Base-by-base conservation (phyloP, 2,329 filamentous ascomycete species). In the Sporothrix humicola region DNA sequence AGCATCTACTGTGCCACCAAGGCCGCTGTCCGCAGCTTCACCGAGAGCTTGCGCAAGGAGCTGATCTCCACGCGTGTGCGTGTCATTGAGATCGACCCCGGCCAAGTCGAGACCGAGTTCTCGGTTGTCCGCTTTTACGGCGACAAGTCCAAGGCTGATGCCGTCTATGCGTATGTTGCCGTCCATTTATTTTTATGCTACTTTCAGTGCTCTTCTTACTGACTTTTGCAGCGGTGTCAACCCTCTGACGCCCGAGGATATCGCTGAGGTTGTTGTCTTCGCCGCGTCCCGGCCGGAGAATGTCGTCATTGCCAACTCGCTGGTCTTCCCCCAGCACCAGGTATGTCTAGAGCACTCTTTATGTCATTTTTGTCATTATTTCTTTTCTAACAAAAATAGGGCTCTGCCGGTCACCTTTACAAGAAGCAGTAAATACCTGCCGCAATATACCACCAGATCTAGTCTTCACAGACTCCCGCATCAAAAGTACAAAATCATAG, bases 1-100 rank as follows among this genome's bases (percentile, higher is more conserved):
- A 90, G 91, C 81, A 97, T 97, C 80, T 98, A 98, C 87, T 97
- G 95, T 82, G 93, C 94, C 0, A 95, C 93, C 74, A 98, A 98
- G 84, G 93, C 94, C 23, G 95, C 95, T 1, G 92, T 97, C 73
- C 89, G 92, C 78, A 92, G 88, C 77, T 97, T 97, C 83, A 94
- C 93, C 0, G 94, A 97, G 73, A 88, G 91, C 12, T 82, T 98
- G 80, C 87, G 95, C 77, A 93, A 91, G 81, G 95, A 98, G 83
- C 87, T 97, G 74, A 91, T 98, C 77, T 87, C 92, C 7, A 93
- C 91, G 20, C 87, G 92, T 73, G 93, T 97, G 75, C 86, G 95
- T 73, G 87, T 97, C 75, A 97, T 97, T 76, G 93, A 94, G 82
- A 87, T 98, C 79, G 95, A 97, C 79, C 95, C 95, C 0, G 95